phyloP scores from a whole-genome alignment of 2,329 filamentous ascomycete genomes.

The Bipolaris bicolor region DNA sequence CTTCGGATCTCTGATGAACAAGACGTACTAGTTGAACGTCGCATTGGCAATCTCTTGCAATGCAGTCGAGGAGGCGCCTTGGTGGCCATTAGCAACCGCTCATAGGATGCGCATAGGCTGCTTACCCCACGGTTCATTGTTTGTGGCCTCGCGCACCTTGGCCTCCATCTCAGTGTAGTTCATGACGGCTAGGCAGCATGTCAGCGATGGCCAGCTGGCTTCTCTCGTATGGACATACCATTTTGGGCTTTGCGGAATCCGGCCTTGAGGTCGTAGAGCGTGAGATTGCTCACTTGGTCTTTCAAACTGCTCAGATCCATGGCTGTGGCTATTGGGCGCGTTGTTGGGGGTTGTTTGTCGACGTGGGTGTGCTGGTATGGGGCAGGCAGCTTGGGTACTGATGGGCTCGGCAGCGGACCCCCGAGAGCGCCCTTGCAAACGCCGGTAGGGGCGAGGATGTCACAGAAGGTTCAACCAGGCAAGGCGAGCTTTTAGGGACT shows the following conservation, averaged over 20 bases:
- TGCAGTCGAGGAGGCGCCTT: constrained; percentile 75
- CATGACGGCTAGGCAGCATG: constrained; percentile 75
- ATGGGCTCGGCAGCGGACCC: constrained; percentile 18
- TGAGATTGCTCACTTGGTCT: constrained; percentile 87
- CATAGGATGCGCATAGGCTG: constrained; percentile 59
- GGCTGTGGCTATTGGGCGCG: constrained; percentile 36
- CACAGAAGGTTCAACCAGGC: background rate
- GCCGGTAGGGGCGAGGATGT: background rate
- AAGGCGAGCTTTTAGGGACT: no score
- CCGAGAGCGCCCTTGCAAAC: constrained; percentile 10
- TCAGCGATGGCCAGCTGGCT: constrained; percentile 38
- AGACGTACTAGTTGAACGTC: constrained; percentile 92
- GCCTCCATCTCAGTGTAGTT: constrained; percentile 80
- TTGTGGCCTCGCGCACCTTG: constrained; percentile 94
- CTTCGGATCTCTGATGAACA: background rate
- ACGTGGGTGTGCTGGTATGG: constrained; percentile 8
- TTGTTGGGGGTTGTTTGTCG: constrained; percentile 1
- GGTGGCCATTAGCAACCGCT: constrained; percentile 20
- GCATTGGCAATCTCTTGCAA: constrained; percentile 99
- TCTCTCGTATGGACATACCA: constrained; percentile 64
- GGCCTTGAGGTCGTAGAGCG: constrained; percentile 93
- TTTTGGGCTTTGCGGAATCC: constrained; percentile 95
- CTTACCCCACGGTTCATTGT: constrained; percentile 94
- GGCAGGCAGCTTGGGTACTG: constrained; percentile 15
- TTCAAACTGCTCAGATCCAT: constrained; percentile 90